Evolutionary conservation across 345 rosid species (phyloP).

Genomic region (Rubroshorea leprosula): DNA sequence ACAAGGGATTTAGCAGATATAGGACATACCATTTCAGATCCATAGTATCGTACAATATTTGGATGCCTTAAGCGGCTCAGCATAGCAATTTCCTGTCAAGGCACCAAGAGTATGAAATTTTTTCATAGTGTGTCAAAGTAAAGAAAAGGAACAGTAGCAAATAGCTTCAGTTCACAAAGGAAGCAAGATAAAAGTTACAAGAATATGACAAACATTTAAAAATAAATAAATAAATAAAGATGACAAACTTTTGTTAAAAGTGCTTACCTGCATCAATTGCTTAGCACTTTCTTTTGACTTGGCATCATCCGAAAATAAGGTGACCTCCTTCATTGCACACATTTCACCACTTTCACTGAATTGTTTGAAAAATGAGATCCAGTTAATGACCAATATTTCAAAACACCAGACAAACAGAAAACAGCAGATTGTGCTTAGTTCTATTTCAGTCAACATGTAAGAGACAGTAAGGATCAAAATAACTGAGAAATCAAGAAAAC

Average conservation of each 20-base stretch:
- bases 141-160: conserved; percentile 1
- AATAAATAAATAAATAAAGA: conserved; percentile 3
- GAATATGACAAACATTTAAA: not conserved
- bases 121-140: conserved; percentile 2
- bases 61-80: conserved; percentile 63
- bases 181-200: too few species aligned
- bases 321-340: conserved; percentile 71
- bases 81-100: conserved; percentile 58
- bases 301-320: conserved; percentile 53
- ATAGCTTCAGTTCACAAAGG: not conserved
- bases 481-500: too few species aligned
- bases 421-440: too few species aligned
- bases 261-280: conserved; percentile 50
- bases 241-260: too few species aligned
- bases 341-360: conserved; percentile 57
- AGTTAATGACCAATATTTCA: conserved; percentile 5
- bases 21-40: conserved; percentile 55
- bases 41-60: conserved; percentile 72
- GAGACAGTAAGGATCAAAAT: too few species aligned
- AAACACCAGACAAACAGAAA: too few species aligned
- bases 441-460: too few species aligned
- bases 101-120: not conserved
- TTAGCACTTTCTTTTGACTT: conserved; percentile 62
- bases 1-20: not conserved
- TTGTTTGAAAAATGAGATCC: not conserved